Base-by-base conservation (phyloP, 768 basidiomycete species). In the Pleurotus platypus region DNA sequence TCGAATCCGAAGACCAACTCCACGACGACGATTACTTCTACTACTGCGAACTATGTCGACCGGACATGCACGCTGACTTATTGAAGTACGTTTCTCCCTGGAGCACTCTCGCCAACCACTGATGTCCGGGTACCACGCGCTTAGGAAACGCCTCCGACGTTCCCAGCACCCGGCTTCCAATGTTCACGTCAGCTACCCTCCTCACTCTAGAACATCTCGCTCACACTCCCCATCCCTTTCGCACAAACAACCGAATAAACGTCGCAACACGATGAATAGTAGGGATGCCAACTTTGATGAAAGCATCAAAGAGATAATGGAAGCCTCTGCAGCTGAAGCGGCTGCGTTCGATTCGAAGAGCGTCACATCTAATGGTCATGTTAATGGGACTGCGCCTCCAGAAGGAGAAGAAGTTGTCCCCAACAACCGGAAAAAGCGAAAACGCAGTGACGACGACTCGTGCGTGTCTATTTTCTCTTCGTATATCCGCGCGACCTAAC, bases 211-310 rank as follows among this genome's bases (percentile, higher is more conserved):
- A 61, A 77, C 84, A 55, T 90, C 87, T 57, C 88, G 87, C 51
- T 90, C 89, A 18, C 89, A 84, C 69, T 91, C 87, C 22, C 91
- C 88, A 2, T 75, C 76, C 7, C 74, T 78, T 68, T 62, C 72
- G 18, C 65, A 79, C 37, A 85, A 84, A 60, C 84, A 85, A 64
- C 79, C 83, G n/a, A 80, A 89, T 40, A 96, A 94, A 74, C 85
- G 92, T 53, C 81, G 97, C 59, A 94, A 92, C 64, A 99, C 97
- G 50, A 96, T 99, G 94, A 98, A 98, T 70, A 95, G 92, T 65
- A 79, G 96, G 57, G 96, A 97, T 69, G 92, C 95, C 13, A 89
- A 87, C 11, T 95, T 94, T 67, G 95, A 96, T 67, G 90, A 94
- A 66, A 92, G 87, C 66, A 69, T 90, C 56, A 87, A 89, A 68